Base-by-base conservation (phyloP, 768 basidiomycete genomes). In the Amanita polypyramis region DNA sequence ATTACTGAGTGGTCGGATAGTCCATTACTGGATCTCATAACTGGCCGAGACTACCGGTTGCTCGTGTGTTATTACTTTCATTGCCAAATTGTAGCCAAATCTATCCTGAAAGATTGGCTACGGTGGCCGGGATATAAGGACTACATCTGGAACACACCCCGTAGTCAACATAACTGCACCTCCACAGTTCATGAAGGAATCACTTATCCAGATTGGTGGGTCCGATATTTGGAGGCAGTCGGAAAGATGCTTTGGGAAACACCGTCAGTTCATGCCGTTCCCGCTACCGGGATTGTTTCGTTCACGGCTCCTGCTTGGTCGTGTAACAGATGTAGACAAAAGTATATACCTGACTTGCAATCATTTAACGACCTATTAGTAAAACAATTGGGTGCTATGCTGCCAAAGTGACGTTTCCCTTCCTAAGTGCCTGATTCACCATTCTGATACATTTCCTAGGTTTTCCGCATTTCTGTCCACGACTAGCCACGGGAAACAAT, bases 201-300 rank as follows among this genome's bases (percentile, higher is more conserved):
- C 3, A 32, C 25, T 20, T 47, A 39, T 20, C 36, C 46, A 11
- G 46, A 47, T 9, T 47, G 46, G 46, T 47, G 46, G 46, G 27
- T 47, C 7, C 36, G 29, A n/a, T 47, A 47, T 32, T 12, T 38
- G 37, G 36, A 47, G 3, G 46, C 46, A 10, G 20, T 47, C n/a
- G 35, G 15, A 27, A n/a, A n/a, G 27, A 36, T 27, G 7, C 11
- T 47, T 14, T 30, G 37, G 36, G 25, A 47, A n/a, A 47, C 35
- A 11, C 46, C 46, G 4, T 47, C 36, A 25, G 12, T 21, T 6
- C 33, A 45, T 36, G 44, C 36, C 23, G 6, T 36, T 36, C 23
- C 17, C n/a, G 9, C 33, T 21, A 47, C 39, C 15, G 46, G 39
- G n/a, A 39, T 38, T 14, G 14, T 47, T 32, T 35, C 46, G 27